Percentiles rank a stretch among this genome's conserved stretches.
phyloP scores from a whole-genome alignment of 805 yeast species.

The Osmozyma mogii region DNA sequence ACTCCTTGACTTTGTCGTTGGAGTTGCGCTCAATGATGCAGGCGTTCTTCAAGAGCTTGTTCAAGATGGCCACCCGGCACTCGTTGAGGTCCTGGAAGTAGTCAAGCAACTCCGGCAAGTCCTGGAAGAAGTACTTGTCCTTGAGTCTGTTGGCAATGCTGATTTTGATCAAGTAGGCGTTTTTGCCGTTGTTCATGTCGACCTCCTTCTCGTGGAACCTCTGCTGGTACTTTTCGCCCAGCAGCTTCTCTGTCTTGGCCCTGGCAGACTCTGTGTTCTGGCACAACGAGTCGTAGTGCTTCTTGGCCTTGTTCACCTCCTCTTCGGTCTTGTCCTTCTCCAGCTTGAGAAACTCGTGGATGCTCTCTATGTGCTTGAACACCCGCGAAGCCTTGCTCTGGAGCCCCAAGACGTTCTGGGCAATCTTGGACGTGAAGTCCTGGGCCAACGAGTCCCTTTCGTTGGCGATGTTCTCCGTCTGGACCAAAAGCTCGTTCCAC shows the following conservation, averaged over 20 bases:
- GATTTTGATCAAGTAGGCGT: slow-evolving; percentile 71
- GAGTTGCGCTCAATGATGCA: slow-evolving; percentile 47
- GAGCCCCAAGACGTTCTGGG: slow-evolving; percentile 51
- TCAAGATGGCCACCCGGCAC: slow-evolving; percentile 61
- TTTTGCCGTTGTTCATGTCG: slow-evolving; percentile 86
- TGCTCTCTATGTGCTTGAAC: slow-evolving; percentile 45
- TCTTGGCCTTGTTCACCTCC: slow-evolving; percentile 58
- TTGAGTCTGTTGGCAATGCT: slow-evolving; percentile 83
- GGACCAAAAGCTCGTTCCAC: slow-evolving; percentile 82
- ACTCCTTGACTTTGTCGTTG: slow-evolving; percentile 38
- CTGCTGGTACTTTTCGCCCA: slow-evolving; percentile 41
- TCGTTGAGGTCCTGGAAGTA: slow-evolving; percentile 79
- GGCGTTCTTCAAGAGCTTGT: slow-evolving; percentile 60
- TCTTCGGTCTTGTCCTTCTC: slow-evolving; percentile 43
- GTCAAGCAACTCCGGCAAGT: slow-evolving; percentile 84
- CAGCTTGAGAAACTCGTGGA: slow-evolving; percentile 50
- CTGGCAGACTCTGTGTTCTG: slow-evolving; percentile 74
- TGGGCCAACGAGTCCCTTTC: slow-evolving; percentile 54
- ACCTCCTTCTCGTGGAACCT: slow-evolving; percentile 54
- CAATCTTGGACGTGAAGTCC: slow-evolving; percentile 53
- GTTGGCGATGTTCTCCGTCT: slow-evolving; percentile 71
- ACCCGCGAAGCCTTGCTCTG: slow-evolving; percentile 47
- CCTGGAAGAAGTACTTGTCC: slow-evolving; percentile 89
- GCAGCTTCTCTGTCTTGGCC: slow-evolving; percentile 55
- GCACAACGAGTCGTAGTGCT: slow-evolving; percentile 75